Percentiles rank a stretch among this genome's conserved stretches.
phyloP scores from a whole-genome alignment of 106 monocot species.

The Allium cepa region DNA sequence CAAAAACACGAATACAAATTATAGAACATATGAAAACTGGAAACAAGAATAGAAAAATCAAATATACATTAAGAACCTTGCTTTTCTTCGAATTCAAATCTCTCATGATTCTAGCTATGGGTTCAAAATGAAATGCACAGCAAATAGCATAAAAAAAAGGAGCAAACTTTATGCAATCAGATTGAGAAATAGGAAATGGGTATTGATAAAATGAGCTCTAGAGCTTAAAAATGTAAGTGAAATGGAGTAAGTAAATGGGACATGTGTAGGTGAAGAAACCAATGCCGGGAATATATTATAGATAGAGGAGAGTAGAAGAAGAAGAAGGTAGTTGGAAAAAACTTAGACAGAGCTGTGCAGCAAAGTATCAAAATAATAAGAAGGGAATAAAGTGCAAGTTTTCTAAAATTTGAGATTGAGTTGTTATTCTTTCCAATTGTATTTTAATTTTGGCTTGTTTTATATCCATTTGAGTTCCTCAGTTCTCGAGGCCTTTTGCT shows the following conservation, averaged over 20 bases:
- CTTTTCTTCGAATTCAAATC: constrained; percentile 3
- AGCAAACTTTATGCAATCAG: background rate
- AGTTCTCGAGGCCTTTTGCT: background rate
- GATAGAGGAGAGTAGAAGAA: background rate
- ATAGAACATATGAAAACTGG: background rate
- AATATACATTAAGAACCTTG: background rate
- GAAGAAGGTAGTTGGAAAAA: background rate
- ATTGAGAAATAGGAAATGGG: background rate
- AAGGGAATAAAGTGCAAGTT: background rate
- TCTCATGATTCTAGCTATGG: background rate
- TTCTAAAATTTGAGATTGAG: background rate
- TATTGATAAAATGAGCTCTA: background rate
- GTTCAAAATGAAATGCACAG: background rate
- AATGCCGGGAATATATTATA: no score
- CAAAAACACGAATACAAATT: background rate
- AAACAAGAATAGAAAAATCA: background rate
- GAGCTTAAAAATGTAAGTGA: background rate
- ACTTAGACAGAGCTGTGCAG: background rate
- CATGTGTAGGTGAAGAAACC: no score
- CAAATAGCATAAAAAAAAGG: background rate
- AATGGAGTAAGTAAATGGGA: no score
- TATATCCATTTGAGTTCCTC: background rate
- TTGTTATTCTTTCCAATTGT: background rate
- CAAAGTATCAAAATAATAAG: background rate
- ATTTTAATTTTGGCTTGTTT: background rate